Percentiles rank a stretch among this genome's conserved stretches.
Conservation (phyloP, 257 asterid species). For the Striga asiatica region DNA sequence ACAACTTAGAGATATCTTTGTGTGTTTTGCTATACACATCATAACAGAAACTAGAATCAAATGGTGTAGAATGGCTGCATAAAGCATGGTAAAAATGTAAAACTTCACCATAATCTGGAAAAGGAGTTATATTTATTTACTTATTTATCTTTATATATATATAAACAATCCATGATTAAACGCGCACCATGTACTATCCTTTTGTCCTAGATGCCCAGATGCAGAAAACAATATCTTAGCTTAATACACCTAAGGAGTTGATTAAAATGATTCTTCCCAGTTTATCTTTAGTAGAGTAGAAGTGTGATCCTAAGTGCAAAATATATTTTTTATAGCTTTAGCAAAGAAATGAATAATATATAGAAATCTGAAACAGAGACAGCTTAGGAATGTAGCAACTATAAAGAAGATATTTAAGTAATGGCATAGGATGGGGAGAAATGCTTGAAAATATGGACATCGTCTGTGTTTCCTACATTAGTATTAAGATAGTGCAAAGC, state of each 20-base stretch:
- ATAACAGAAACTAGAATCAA: background rate
- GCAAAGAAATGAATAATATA: background rate
- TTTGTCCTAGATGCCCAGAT: background rate
- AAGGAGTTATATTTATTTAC: background rate
- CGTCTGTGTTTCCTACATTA: background rate
- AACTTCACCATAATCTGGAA: background rate
- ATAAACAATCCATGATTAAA: background rate
- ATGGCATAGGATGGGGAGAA: background rate
- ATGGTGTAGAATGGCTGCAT: slow-evolving; percentile 11
- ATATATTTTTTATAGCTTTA: background rate
- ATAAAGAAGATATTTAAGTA: background rate
- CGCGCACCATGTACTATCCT: background rate
- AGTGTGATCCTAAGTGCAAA: background rate
- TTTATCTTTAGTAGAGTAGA: background rate
- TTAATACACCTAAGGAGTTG: background rate
- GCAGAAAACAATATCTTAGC: background rate
- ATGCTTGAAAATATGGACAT: background rate
- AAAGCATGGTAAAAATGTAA: slow-evolving; percentile 3
- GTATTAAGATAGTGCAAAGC: background rate
- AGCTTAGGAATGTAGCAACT: background rate
- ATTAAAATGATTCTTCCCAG: background rate
- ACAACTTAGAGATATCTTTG: background rate
- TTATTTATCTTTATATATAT: background rate
- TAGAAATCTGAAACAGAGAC: background rate
- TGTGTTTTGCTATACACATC: background rate